Conservation (phyloP, 2,329 filamentous ascomycete genomes). For the Orbilia javanica region DNA sequence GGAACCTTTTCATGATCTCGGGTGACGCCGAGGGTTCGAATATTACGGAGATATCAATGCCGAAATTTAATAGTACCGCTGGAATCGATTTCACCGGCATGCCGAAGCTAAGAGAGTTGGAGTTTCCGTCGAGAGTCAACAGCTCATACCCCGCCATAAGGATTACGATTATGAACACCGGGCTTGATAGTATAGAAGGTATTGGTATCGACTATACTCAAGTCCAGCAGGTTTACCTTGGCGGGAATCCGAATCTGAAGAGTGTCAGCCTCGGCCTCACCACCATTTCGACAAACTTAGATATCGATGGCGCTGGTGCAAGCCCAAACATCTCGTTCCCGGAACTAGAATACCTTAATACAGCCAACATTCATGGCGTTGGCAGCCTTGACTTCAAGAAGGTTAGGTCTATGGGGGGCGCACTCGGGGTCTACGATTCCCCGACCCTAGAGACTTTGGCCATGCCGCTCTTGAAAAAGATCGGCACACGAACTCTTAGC, state of each 20-base stretch:
- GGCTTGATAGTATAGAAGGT: conserved; percentile 27
- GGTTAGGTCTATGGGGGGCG: conserved; percentile 35
- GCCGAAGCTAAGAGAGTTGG: conserved; percentile 38
- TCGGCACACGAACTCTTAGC: conserved; percentile 45
- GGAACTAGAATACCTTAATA: conserved; percentile 40
- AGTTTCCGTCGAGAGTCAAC: conserved; percentile 46
- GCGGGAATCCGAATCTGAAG: conserved; percentile 47
- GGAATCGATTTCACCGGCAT: conserved; percentile 47
- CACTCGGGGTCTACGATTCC: conserved; percentile 54
- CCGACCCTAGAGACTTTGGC: conserved; percentile 13
- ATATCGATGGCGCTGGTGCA: conserved; percentile 39
- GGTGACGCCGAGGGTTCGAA: conserved; percentile 38
- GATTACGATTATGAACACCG: conserved; percentile 49
- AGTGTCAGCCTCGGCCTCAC: conserved; percentile 34
- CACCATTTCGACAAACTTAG: conserved; percentile 47
- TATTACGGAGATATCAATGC: conserved; percentile 38
- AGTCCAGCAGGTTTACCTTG: conserved; percentile 53
- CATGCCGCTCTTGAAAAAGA: conserved; percentile 39
- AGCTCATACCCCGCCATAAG: conserved; percentile 48
- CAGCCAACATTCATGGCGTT: conserved; percentile 52
- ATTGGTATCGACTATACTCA: conserved; percentile 43
- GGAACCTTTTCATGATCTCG: conserved; percentile 52
- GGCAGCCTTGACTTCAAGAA: conserved; percentile 33
- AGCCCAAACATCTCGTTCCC: conserved; percentile 47
- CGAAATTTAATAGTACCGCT: conserved; percentile 38